A percentile compares a stretch with the other conserved stretches of the same genome.
phyloP scores from a whole-genome alignment of 345 rosid species.

The Psidium friedrichsthalianum region DNA sequence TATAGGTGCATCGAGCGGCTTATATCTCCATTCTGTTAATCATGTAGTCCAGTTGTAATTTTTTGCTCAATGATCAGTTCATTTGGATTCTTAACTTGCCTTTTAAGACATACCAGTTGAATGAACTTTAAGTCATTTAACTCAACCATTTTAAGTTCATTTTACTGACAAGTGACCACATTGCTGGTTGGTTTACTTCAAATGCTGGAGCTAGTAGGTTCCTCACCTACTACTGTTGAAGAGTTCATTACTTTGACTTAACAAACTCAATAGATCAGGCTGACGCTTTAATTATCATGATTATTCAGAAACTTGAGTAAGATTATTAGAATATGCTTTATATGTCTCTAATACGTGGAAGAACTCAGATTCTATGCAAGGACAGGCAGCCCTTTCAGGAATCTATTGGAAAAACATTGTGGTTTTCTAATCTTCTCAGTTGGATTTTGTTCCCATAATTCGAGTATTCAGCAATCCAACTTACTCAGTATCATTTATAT shows the following conservation, averaged over 20 bases:
- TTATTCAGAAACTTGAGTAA: not conserved
- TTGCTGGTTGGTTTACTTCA: not conserved
- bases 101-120: not conserved
- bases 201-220: not conserved
- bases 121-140: not conserved
- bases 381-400: not conserved
- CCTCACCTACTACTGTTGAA: not conserved
- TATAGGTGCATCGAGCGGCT: not conserved
- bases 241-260: not conserved
- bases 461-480: not conserved
- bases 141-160: not conserved
- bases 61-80: not conserved
- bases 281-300: not conserved
- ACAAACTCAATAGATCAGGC: not conserved
- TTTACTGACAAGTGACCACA: not conserved
- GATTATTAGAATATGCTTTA: not conserved
- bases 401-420: not conserved
- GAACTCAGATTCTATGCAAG: not conserved
- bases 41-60: not conserved
- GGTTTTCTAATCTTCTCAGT: not conserved
- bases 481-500: not conserved
- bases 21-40: not conserved
- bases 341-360: not conserved
- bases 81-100: not conserved
- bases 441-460: not conserved